These are phyloP conservation scores for Xylaria scruposa DNA, from an alignment of 495 filamentous ascomycete species.

Conservation along the genomic window DNA sequence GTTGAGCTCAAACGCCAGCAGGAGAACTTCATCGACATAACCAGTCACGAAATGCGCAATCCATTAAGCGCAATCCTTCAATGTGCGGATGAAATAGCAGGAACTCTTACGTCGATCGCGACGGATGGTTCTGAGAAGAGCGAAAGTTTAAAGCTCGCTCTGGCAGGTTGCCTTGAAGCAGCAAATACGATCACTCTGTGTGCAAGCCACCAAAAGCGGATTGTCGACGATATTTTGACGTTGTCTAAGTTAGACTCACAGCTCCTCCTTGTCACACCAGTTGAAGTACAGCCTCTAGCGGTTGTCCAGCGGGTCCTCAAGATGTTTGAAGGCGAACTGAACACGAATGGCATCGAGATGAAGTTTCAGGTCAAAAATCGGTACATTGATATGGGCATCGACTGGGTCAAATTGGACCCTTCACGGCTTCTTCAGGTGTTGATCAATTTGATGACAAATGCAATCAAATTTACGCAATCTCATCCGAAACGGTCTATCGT, in stretches of 20 bases:
- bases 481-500: conserved; percentile 65
- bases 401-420: conserved; percentile 83
- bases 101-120: conserved; percentile 52
- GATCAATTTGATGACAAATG: conserved; percentile 80
- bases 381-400: conserved; percentile 65
- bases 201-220: conserved; percentile 79
- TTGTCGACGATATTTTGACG: conserved; percentile 81
- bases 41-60: conserved; percentile 87
- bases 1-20: conserved; percentile 71
- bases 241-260: conserved; percentile 87
- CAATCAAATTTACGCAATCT: conserved; percentile 79
- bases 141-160: conserved; percentile 35
- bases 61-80: conserved; percentile 82
- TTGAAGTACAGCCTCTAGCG: conserved; percentile 70
- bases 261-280: conserved; percentile 75
- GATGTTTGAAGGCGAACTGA: conserved; percentile 84
- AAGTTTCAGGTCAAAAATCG: conserved; percentile 70
- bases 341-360: conserved; percentile 73
- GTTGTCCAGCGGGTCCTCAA: conserved; percentile 73
- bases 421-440: conserved; percentile 79
- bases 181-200: conserved; percentile 85
- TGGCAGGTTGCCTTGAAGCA: conserved; percentile 72
- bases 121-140: conserved; percentile 27
- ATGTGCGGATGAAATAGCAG: conserved; percentile 78
- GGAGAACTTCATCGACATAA: conserved; percentile 90